Conservation (phyloP, 176 grass and related monocot genomes). For the Aegilops tauschii region DNA sequence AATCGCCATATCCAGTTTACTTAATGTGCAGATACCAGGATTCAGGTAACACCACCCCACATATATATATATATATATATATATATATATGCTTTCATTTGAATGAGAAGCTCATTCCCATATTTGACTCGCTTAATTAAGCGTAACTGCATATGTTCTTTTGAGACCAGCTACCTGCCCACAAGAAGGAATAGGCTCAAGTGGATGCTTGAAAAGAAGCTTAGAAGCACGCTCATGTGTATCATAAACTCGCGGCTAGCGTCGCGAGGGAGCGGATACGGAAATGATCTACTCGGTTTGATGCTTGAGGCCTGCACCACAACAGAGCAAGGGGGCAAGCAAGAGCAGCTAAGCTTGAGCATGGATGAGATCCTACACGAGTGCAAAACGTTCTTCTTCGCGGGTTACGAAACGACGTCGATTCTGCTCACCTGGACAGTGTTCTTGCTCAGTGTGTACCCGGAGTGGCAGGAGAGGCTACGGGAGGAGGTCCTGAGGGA, state of each 20-base stretch:
- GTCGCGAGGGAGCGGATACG: not conserved
- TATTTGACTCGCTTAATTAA: not conserved
- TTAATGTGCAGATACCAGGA: slow-evolving; percentile 6
- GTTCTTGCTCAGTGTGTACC: slow-evolving; percentile 36
- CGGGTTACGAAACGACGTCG: slow-evolving; percentile 54
- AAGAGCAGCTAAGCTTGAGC: slow-evolving; percentile 12
- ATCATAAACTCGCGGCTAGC: slow-evolving; percentile 42
- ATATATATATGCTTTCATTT: not conserved
- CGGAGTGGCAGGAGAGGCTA: slow-evolving; percentile 57
- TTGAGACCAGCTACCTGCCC: slow-evolving; percentile 39
- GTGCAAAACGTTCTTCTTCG: slow-evolving; percentile 69
- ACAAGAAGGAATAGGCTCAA: slow-evolving; percentile 17
- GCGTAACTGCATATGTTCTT: not conserved
- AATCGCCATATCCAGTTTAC: slow-evolving; percentile 17
- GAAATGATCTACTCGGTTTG: slow-evolving; percentile 54
- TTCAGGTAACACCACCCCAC: not conserved
- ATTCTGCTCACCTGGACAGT: slow-evolving; percentile 57
- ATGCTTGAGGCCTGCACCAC: slow-evolving; percentile 38
- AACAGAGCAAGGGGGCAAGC: not conserved
- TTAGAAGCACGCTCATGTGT: slow-evolving; percentile 21
- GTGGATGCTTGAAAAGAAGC: slow-evolving; percentile 39
- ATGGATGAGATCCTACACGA: slow-evolving; percentile 68
- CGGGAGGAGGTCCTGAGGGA: slow-evolving; percentile 47
- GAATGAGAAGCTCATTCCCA: not conserved
- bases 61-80: not conserved